phyloP scores from a whole-genome alignment of 352 stramenopile genomes.

The Blastocystis sp. region DNA sequence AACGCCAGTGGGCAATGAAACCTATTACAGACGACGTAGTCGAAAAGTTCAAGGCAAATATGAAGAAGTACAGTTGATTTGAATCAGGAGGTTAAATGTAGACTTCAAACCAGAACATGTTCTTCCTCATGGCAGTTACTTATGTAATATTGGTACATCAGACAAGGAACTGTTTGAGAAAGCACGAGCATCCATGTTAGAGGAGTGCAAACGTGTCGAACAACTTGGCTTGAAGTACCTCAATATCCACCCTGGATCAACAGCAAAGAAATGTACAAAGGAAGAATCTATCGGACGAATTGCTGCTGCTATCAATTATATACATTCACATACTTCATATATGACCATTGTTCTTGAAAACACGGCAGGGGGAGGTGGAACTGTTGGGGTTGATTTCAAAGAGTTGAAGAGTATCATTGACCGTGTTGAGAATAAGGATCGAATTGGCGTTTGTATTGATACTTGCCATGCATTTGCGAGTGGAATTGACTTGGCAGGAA shows the following conservation, averaged over 20 bases:
- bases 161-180: constrained; percentile 22
- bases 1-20: constrained; percentile 63
- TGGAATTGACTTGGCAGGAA: constrained; percentile 21
- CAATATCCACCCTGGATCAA: constrained; percentile 61
- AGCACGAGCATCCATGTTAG: constrained; percentile 1
- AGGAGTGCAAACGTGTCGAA: constrained; percentile 54
- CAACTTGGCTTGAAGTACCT: constrained; percentile 35
- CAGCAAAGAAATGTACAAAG: constrained; percentile 38
- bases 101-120: constrained; percentile 1
- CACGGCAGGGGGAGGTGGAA: constrained; percentile 55
- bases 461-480: constrained; percentile 63
- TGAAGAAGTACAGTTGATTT: constrained; percentile 25
- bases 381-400: constrained; percentile 37
- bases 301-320: constrained; percentile 32
- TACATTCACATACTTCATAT: constrained; percentile 41
- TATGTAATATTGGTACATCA: constrained; percentile 38
- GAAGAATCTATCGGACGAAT: constrained; percentile 46
- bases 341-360: constrained; percentile 68
- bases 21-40: not conserved
- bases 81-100: not conserved
- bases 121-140: constrained; percentile 62
- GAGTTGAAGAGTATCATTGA: constrained; percentile 60
- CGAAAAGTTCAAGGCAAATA: constrained; percentile 31
- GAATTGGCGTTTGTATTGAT: constrained; percentile 65
- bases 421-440: constrained; percentile 31